Conservation (phyloP, 179 eudicot species). For the Nepenthes alata region DNA sequence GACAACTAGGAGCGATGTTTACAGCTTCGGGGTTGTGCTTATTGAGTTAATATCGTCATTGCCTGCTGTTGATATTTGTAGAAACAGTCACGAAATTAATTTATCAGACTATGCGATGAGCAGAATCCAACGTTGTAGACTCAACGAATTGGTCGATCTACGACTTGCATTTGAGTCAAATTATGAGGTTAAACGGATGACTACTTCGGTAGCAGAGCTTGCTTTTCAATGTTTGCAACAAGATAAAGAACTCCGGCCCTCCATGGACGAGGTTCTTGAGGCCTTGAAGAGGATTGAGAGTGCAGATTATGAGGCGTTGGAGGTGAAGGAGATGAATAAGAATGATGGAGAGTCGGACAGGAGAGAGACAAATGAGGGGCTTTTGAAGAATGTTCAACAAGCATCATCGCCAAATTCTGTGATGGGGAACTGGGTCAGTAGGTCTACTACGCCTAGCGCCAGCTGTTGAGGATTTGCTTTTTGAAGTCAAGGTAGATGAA, state of each 20-base stretch:
- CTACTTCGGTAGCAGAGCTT: constrained; percentile 51
- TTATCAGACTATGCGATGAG: constrained; percentile 55
- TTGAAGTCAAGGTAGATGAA: too few relatives aligned
- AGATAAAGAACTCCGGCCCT: constrained; percentile 60
- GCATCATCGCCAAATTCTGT: constrained; percentile 23
- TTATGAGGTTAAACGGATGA: constrained; percentile 36
- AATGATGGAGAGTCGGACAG: constrained; percentile 4
- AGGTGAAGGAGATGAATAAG: constrained; percentile 18
- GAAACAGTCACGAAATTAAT: constrained; percentile 62
- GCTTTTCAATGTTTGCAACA: constrained; percentile 63
- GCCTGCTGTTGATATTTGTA: constrained; percentile 57
- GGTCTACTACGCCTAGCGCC: constrained; percentile 21
- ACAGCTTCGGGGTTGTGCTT: constrained; percentile 78
- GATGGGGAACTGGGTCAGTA: constrained; percentile 27
- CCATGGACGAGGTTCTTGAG: constrained; percentile 51
- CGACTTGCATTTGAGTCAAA: constrained; percentile 40
- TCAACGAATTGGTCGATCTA: constrained; percentile 46
- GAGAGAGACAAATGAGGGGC: constrained; percentile 18
- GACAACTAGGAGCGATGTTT: constrained; percentile 76
- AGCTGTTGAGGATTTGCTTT: constrained; percentile 3
- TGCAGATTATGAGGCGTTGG: constrained; percentile 16
- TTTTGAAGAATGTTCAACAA: constrained; percentile 14
- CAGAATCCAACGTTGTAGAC: constrained; percentile 38
- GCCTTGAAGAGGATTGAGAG: constrained; percentile 28
- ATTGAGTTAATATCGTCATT: constrained; percentile 70